Evolutionary conservation across 352 stramenopile genomes (phyloP).

Genomic region (Plasmopara muralis): DNA sequence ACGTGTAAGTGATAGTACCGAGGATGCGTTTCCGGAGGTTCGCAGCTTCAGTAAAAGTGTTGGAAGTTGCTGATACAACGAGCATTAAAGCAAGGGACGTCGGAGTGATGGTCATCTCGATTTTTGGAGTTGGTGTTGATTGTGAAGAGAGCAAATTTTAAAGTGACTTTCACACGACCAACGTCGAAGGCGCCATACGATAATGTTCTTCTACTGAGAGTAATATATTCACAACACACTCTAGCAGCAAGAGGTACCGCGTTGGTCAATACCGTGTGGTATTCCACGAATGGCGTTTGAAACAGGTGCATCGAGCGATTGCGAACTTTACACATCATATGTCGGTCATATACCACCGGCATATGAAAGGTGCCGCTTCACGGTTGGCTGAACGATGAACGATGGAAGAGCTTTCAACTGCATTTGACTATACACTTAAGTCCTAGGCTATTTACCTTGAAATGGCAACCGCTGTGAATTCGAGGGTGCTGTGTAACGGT

Average conservation of each 20-base stretch:
- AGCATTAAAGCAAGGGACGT: constrained; percentile 21
- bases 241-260: neutral
- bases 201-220: neutral
- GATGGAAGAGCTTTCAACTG: too few species aligned
- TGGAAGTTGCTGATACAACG: constrained; percentile 12
- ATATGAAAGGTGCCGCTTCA: too few species aligned
- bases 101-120: constrained; percentile 13
- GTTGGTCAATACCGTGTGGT: constrained; percentile 14
- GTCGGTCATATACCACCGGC: neutral
- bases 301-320: constrained; percentile 9
- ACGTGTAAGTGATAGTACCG: constrained; percentile 12
- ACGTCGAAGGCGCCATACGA: neutral
- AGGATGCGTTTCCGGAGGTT: constrained; percentile 11
- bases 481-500: too few species aligned
- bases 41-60: neutral
- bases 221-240: neutral
- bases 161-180: constrained; percentile 2
- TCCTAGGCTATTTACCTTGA: too few species aligned
- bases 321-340: neutral
- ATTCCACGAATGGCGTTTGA: constrained; percentile 12
- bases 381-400: too few species aligned
- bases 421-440: too few species aligned
- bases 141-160: constrained; percentile 6
- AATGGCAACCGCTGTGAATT: too few species aligned
- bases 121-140: constrained; percentile 3